Conservation (phyloP, 768 basidiomycete genomes). For the Pleurotus giganteus region DNA sequence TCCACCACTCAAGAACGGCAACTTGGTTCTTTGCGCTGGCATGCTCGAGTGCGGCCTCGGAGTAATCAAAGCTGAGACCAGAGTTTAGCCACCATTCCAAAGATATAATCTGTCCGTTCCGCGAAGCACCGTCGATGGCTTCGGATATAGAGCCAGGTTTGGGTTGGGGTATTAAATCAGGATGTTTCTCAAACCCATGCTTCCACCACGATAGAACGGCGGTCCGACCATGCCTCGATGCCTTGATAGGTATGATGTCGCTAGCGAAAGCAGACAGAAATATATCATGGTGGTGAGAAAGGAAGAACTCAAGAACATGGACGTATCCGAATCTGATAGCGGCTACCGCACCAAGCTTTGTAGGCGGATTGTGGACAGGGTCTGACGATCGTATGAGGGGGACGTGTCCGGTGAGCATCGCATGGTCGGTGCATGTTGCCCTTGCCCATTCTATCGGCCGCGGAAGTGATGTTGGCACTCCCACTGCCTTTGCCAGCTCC, state of each 20-base stretch:
- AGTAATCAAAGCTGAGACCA: constrained; percentile 68
- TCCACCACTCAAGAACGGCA: constrained; percentile 85
- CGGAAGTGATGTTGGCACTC: constrained; percentile 66
- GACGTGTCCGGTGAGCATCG: constrained; percentile 66
- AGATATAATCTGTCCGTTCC: constrained; percentile 69
- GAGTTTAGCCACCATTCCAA: constrained; percentile 81
- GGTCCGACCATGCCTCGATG: constrained; percentile 71
- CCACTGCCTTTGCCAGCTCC: constrained; percentile 79
- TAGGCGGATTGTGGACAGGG: constrained; percentile 56
- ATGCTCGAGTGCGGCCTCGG: constrained; percentile 75
- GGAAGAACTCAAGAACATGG: constrained; percentile 71
- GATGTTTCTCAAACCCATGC: constrained; percentile 56
- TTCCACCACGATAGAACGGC: constrained; percentile 84
- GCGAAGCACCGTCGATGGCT: constrained; percentile 76
- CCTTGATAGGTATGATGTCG: constrained; percentile 73
- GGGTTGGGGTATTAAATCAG: constrained; percentile 57
- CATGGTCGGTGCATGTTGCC: constrained; percentile 66
- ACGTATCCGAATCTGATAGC: constrained; percentile 76
- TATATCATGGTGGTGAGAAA: constrained; percentile 59
- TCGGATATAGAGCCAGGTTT: constrained; percentile 56
- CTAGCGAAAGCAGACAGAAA: constrained; percentile 65
- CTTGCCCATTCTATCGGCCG: constrained; percentile 70
- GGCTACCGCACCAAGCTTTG: constrained; percentile 63
- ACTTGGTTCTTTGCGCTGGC: constrained; percentile 78
- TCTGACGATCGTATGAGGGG: constrained; percentile 59